phyloP scores from a whole-genome alignment of 345 rosid species.

The Hibiscus trionum region DNA sequence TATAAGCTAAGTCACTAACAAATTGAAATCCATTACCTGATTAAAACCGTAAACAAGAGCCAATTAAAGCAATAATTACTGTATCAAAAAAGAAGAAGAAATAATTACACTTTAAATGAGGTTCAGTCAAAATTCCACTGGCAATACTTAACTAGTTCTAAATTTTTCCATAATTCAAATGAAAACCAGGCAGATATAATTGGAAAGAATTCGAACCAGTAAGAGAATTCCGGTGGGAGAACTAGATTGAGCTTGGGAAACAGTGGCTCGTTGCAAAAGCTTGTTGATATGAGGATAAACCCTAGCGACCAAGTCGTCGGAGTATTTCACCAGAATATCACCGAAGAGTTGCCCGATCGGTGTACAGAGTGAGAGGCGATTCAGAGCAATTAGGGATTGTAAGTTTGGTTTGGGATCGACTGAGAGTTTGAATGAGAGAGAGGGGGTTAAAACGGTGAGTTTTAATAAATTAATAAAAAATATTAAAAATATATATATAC shows the following conservation, averaged over 20 bases:
- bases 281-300: slow-evolving; percentile 67
- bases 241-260: slow-evolving; percentile 61
- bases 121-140: background rate
- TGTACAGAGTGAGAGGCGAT: too few species aligned
- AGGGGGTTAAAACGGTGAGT: too few species aligned
- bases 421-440: too few species aligned
- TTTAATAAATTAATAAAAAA: too few species aligned
- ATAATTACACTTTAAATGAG: background rate
- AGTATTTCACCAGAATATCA: too few species aligned
- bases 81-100: too few species aligned
- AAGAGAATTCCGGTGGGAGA: slow-evolving; percentile 68
- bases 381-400: too few species aligned
- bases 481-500: too few species aligned
- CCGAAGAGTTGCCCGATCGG: too few species aligned
- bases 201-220: slow-evolving; percentile 30
- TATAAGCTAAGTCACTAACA: background rate
- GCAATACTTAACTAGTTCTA: background rate
- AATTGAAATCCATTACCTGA: background rate
- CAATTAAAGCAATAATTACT: background rate
- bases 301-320: slow-evolving; percentile 81
- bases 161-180: background rate
- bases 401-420: too few species aligned
- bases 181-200: background rate
- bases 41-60: background rate
- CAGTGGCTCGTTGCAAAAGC: slow-evolving; percentile 72